Conservation (phyloP, 1,284 basidiomycete genomes). For the Psilocybe mexicana region DNA sequence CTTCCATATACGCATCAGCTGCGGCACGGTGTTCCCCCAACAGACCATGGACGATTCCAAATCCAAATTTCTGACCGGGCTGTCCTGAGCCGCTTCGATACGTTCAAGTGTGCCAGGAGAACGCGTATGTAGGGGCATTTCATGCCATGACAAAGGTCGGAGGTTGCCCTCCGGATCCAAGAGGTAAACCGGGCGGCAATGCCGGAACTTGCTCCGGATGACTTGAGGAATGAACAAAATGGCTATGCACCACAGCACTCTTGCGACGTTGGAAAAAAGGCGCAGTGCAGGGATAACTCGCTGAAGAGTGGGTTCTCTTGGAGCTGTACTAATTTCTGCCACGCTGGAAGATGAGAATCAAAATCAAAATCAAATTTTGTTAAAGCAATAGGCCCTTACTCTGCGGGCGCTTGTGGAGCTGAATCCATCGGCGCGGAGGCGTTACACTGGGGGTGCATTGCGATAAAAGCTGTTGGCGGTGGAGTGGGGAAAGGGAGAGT, state of each 20-base stretch:
- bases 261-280: neutral
- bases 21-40: neutral
- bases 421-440: neutral
- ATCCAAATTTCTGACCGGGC: neutral
- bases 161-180: neutral
- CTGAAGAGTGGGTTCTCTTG: neutral
- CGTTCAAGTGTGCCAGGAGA: neutral
- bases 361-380: too few relatives aligned
- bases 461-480: neutral
- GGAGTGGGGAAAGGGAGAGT: neutral
- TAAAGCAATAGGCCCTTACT: neutral
- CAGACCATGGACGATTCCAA: neutral
- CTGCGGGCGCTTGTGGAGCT: neutral
- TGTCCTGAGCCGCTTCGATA: neutral
- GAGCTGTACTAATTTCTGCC: neutral
- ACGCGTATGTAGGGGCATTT: neutral
- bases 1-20: neutral
- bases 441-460: neutral
- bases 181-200: neutral
- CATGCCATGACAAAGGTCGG: neutral
- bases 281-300: neutral
- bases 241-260: neutral
- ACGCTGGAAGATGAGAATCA: neutral
- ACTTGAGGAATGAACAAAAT: neutral
- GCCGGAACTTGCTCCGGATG: neutral